A percentile compares a stretch with the other conserved stretches of the same genome.
phyloP scores from a whole-genome alignment of 768 basidiomycete species.

The Trametes meyenii region DNA sequence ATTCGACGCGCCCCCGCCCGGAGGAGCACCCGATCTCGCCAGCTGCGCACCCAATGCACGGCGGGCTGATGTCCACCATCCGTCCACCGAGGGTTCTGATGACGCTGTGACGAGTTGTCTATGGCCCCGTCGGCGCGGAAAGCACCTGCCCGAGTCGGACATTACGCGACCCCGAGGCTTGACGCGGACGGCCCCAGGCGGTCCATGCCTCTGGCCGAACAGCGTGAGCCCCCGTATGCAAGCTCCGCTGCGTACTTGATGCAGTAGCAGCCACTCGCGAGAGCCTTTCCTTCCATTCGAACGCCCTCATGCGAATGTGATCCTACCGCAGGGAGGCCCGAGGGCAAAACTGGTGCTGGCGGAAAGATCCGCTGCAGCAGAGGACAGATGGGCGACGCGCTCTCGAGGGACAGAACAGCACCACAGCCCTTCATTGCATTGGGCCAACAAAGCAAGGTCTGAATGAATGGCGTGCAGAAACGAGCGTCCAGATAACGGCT shows the following conservation, averaged over 20 bases:
- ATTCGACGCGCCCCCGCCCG: background rate
- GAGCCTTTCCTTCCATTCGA: slow-evolving; percentile 8
- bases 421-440: slow-evolving; percentile 7
- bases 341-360: slow-evolving; percentile 8
- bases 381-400: slow-evolving; percentile 17
- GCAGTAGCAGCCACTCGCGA: background rate
- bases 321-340: background rate
- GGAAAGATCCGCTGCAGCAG: slow-evolving; percentile 17
- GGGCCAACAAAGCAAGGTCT: slow-evolving; percentile 11
- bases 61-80: slow-evolving; percentile 17
- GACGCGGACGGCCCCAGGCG: slow-evolving; percentile 14
- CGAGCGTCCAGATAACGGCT: slow-evolving; percentile 22
- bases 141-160: background rate
- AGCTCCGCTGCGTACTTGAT: slow-evolving; percentile 17
- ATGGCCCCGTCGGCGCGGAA: slow-evolving; percentile 4
- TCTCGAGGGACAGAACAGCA: slow-evolving; percentile 4
- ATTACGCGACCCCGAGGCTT: background rate
- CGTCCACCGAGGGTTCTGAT: slow-evolving; percentile 14
- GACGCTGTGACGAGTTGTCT: slow-evolving; percentile 6
- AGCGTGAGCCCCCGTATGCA: slow-evolving; percentile 12
- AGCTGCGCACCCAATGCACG: background rate
- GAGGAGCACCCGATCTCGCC: slow-evolving; percentile 1
- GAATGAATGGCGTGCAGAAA: slow-evolving; percentile 3
- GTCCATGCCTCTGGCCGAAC: slow-evolving; percentile 18
- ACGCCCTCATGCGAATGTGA: slow-evolving; percentile 1